A percentile compares a stretch with the other conserved stretches of the same genome.
Evolutionary conservation across 305 asterid genomes (phyloP).

Genomic region (Galium porrigens): DNA sequence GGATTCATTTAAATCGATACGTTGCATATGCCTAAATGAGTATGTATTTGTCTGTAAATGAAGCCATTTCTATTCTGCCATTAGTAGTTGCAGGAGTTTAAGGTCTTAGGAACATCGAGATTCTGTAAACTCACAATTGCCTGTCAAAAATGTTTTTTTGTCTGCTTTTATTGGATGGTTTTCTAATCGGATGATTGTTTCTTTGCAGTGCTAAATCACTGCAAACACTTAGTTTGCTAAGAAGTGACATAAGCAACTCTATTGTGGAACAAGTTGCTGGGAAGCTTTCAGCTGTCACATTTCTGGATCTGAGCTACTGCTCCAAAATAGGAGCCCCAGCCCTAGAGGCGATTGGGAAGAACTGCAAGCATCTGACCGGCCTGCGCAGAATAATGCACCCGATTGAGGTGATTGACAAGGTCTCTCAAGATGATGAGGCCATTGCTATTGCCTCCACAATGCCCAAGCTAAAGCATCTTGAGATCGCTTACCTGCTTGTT

Average conservation of each 20-base stretch:
- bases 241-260: constrained; percentile 42
- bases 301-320: constrained; percentile 72
- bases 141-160: neutral
- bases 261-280: constrained; percentile 31
- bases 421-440: constrained; percentile 67
- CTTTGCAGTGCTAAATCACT: constrained; percentile 53
- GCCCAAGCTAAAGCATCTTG: constrained; percentile 70
- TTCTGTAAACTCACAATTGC: neutral
- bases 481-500: constrained; percentile 61
- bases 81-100: neutral
- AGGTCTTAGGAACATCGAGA: neutral
- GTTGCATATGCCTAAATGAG: neutral
- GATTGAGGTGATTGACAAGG: constrained; percentile 41
- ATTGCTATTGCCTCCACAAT: constrained; percentile 52
- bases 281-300: constrained; percentile 35
- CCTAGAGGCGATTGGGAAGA: constrained; percentile 48
- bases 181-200: constrained; percentile 10
- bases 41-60: neutral
- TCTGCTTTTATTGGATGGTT: neutral
- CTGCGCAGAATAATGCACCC: constrained; percentile 75
- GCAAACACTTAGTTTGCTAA: constrained; percentile 38
- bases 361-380: constrained; percentile 44
- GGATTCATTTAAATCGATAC: neutral
- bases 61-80: neutral
- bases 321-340: constrained; percentile 47